Evolutionary conservation across 2,329 filamentous ascomycete species (phyloP), one percentile per base, ranked within the genome.

Genomic region (Truncatella angustata): DNA sequence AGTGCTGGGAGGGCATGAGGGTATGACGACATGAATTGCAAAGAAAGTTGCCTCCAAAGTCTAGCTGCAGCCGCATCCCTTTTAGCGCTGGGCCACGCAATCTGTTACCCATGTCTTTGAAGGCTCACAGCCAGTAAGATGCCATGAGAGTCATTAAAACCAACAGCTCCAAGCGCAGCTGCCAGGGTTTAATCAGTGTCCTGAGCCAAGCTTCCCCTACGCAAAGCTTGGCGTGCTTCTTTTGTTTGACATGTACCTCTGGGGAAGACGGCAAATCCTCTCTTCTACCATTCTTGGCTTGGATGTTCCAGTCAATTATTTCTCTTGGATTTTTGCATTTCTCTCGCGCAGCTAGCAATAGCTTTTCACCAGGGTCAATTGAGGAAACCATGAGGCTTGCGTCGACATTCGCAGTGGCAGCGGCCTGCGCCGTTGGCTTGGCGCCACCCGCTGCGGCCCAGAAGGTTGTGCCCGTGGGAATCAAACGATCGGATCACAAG

Each of bases 391-490:
- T 44, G 40, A 44, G 16, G n/a, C 21, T 23, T 6, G n/a, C 40
- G 4, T 26, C 40, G 18, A 18, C 36, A 16, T 9, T 24, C 12
- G 20, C 24, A 24, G 40, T n/a, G 21, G 40, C 40, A 14, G 40
- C 40, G 10, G 40, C 24, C 16, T 44, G 23, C 40, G 40, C 40
- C 23, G 40, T 24, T 4, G 7, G 40, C 23, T 28, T 44, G 14
- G 16, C 46, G 32, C 12, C 43, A 35, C 2, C 45, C 14, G 16
- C 37, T 6, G 21, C 49, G 20, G 40, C 49, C 6, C 39, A 44
- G 24, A 51, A 23, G 16, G 49, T 51, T 5, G 32, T 51, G 10
- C 49, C 49, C 5, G 16, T 51, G 18, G 37, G 37, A n/a, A 35
- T 51, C 26, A 26, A 18, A 12, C 32, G 35, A n/a, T 24, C 49